Base-by-base conservation (phyloP, 2,329 filamentous ascomycete genomes). In the Cladosporium oxysporum region DNA sequence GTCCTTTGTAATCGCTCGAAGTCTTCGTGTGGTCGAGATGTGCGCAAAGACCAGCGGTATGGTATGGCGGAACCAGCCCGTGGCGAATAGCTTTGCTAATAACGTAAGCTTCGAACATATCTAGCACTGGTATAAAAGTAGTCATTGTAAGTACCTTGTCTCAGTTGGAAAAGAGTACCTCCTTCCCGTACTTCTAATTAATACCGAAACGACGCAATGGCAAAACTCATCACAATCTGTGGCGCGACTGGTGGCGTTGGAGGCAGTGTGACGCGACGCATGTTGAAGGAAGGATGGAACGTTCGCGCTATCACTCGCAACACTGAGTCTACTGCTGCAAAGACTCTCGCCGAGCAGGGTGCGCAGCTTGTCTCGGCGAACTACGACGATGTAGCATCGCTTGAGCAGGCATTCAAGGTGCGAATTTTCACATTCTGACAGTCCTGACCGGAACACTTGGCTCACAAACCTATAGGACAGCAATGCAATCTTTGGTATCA, bases 281-380 rank as follows among this genome's bases (percentile, higher is more conserved):
- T 73, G 4, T 66, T 73, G 26, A 68, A 72, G 57, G 69, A 69
- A 12, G 65, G 65, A 10, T 74, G 68, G 68, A 69, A 66, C 53
- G 67, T 75, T 35, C 67, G 72, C 12, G 71, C 66, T 10, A 69
- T 75, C 23, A 74, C 73, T 8, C 67, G 72, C 21, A 73, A 75
- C 50, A 49, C 66, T 4, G 37, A 64, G 23, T 69, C 68, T 37
- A 66, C 71, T 33, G 66, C 69, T 12, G 72, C 71, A 6, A 68
- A 72, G 50, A 65, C 50, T 5, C 68, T 75, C 8, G 63, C 65
- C 1, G 63, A 66, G 6, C 28, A 66, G 44, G 72, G 70, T 2
- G 66, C 66, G 21, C 69, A 71, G 29, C 50, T 72, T 16, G 66
- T 65, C 21, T n/a, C 33, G 1, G 70, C 66, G 49, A 60, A 71